Conservation (phyloP, 768 basidiomycete species). For the Hygrocybe punicea region DNA sequence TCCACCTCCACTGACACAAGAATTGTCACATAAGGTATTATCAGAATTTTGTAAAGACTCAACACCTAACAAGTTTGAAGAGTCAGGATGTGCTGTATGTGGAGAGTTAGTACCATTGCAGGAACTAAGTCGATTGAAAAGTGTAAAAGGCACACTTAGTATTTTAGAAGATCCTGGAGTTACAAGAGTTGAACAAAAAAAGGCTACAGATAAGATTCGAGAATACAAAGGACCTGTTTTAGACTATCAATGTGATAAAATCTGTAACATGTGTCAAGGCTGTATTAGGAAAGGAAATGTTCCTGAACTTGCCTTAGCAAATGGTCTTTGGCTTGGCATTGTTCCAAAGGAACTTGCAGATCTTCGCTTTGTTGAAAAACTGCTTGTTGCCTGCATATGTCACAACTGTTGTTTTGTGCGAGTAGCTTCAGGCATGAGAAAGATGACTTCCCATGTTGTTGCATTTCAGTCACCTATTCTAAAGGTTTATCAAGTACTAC, state of each 20-base stretch:
- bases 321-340: conserved; percentile 33
- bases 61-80: conserved; percentile 14
- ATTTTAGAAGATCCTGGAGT: conserved; percentile 5
- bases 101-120: conserved; percentile 14
- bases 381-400: conserved; percentile 20
- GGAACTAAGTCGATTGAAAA: conserved; percentile 7
- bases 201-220: conserved; percentile 4
- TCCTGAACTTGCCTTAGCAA: conserved; percentile 22
- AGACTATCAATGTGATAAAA: conserved; percentile 3
- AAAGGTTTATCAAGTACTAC: conserved; percentile 31
- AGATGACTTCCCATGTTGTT: conserved; percentile 10
- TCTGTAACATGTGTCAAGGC: conserved; percentile 9
- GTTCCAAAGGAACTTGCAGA: conserved; percentile 23
- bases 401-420: conserved; percentile 29
- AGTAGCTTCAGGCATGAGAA: conserved; percentile 18
- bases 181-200: conserved; percentile 5
- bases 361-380: conserved; percentile 26
- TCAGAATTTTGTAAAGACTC: conserved; percentile 2
- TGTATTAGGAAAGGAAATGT: conserved; percentile 2
- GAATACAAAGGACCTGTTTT: conserved; percentile 17
- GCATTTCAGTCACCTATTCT: conserved; percentile 30
- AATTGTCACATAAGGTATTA: neutral
- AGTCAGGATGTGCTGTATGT: conserved; percentile 35
- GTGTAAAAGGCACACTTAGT: conserved; percentile 1
- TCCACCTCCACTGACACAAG: neutral